A percentile compares a stretch with the other conserved stretches of the same genome.
These are phyloP conservation scores for Skeletonema potamos DNA, from an alignment of 108 stramenopile genomes.

Conservation along the genomic window DNA sequence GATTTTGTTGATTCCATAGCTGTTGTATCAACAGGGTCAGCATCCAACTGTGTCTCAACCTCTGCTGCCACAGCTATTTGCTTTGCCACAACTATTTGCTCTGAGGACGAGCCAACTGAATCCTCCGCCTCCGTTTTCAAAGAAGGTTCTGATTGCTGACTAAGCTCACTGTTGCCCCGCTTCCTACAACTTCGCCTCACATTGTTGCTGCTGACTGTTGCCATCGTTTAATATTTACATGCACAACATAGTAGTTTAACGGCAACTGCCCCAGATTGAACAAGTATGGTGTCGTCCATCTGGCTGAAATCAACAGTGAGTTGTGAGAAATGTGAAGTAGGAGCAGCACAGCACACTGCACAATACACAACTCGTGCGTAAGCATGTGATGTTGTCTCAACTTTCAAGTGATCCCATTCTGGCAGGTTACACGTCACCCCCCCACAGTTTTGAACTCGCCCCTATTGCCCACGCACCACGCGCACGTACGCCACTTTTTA, in stretches of 20 bases:
- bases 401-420: too few relatives aligned
- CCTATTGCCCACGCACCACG: too few relatives aligned
- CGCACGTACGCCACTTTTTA: too few relatives aligned
- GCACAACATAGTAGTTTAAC: too few relatives aligned
- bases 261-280: too few relatives aligned
- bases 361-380: too few relatives aligned
- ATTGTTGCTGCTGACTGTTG: not conserved
- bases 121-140: not conserved
- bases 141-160: conserved; percentile 1
- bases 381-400: too few relatives aligned
- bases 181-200: conserved; percentile 9
- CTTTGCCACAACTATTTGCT: not conserved
- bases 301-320: not conserved
- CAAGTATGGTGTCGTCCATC: not conserved
- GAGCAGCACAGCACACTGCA: too few relatives aligned
- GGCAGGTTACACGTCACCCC: too few relatives aligned
- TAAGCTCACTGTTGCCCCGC: conserved; percentile 4
- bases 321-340: too few relatives aligned
- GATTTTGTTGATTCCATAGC: not conserved
- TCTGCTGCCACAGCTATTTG: not conserved
- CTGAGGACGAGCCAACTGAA: not conserved
- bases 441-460: too few relatives aligned
- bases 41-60: not conserved
- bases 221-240: not conserved
- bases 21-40: not conserved